Conservation (phyloP, 176 grass and related monocot genomes). For the Zea luxurians region DNA sequence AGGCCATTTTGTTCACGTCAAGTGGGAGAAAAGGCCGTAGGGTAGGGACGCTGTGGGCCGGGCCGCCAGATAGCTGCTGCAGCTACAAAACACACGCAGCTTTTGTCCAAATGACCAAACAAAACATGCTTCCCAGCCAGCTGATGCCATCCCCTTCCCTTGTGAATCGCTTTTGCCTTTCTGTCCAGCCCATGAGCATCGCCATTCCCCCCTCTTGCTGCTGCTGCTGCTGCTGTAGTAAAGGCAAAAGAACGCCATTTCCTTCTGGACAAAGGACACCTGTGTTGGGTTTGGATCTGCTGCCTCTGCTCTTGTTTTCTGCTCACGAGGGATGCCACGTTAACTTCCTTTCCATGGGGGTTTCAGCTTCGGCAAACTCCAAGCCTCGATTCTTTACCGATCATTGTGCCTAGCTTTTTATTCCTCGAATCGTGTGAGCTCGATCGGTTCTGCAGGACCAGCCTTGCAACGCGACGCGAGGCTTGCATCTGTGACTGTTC, state of each 20-base stretch:
- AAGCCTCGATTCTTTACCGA: conserved; percentile 22
- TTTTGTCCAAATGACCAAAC: too few species aligned
- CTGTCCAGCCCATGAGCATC: too few species aligned
- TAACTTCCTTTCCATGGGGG: conserved; percentile 23
- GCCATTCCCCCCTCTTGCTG: too few species aligned
- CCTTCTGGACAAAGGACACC: neutral
- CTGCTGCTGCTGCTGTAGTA: too few species aligned
- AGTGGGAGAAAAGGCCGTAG: too few species aligned
- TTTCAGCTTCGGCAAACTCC: conserved; percentile 11
- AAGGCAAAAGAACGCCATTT: too few species aligned
- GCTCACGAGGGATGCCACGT: neutral
- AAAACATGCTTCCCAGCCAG: too few species aligned
- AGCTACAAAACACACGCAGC: too few species aligned
- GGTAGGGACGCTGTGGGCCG: too few species aligned
- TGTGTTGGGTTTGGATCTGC: neutral
- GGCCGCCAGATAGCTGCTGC: too few species aligned
- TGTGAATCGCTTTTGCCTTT: too few species aligned
- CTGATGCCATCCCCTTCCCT: too few species aligned
- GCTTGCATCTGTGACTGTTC: conserved; percentile 33
- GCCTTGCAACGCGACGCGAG: conserved; percentile 12
- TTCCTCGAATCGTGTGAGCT: neutral
- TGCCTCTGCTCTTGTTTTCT: neutral
- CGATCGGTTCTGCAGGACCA: conserved; percentile 24
- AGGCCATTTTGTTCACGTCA: neutral
- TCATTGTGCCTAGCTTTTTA: conserved; percentile 29